Base-by-base conservation (phyloP, 108 stramenopile genomes). In the Pseudonitzschia multistriata region DNA sequence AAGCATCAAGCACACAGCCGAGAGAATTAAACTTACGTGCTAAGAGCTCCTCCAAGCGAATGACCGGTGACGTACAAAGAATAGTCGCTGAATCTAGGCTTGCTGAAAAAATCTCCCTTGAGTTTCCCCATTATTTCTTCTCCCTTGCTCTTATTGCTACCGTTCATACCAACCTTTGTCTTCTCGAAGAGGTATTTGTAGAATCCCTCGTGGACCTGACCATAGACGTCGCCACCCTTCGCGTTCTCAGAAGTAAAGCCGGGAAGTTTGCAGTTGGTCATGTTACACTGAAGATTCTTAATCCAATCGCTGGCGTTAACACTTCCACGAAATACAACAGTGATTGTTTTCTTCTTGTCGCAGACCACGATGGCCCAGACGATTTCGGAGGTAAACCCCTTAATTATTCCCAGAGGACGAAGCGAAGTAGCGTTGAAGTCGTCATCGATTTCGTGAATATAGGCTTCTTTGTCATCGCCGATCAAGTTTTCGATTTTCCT, bases 401-500 rank as follows among this genome's bases (percentile, higher is more conserved):
- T 7, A 24, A 52, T 24, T 1, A 17, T 17, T 24, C 50, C 50
- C 21, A 24, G 1, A 2, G 24, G 1, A 8, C 24, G 22, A 2
- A 25, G 21, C 50, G 50, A 52, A 25, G 50, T 52, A 8, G 50
- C 3, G 22, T 2, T 52, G 50, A 52, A 52, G 24, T 52, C 50
- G 50, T 52, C 50, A 24, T 52, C 50, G 25, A 52, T 52, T 3
- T 52, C 8, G 25, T 52, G 22, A 24, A 52, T 52, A 8, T 19
- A 52, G 15, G 19, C 3, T 19, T 52, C 25, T 24, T 52, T 8
- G 50, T 8, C 19, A 2, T 5, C 8, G 8, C 24, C 24, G 24
- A 52, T 52, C 50, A 52, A 24, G 50, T 52, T 24, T 25, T 52
- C 50, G 50, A 52, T 25, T n/a, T 52, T 52, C 11, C 24, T 25